A percentile compares a stretch with the other conserved stretches of the same genome.
Conservation (phyloP, 2,329 filamentous ascomycete species). For the Corniculantispora saksenae region DNA sequence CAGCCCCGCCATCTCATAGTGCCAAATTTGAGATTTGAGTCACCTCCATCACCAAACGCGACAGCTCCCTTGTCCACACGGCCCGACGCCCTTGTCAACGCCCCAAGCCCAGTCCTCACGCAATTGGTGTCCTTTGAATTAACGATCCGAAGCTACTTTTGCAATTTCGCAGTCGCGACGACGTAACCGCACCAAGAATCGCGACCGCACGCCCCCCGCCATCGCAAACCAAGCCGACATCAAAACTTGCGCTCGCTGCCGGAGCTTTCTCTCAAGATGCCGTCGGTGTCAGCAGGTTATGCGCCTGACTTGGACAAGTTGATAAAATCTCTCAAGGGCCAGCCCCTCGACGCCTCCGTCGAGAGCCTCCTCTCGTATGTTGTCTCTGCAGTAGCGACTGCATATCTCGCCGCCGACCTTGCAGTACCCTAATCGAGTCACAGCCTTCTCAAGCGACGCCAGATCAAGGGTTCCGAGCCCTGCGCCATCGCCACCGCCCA, state of each 20-base stretch:
- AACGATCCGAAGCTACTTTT: too few species aligned
- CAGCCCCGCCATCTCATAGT: slow-evolving; percentile 5
- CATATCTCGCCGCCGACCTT: not conserved
- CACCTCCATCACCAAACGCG: slow-evolving; percentile 7
- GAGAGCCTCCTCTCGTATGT: slow-evolving; percentile 81
- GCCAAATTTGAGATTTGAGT: slow-evolving; percentile 20
- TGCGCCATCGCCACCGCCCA: slow-evolving; percentile 91
- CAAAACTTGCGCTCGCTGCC: not conserved
- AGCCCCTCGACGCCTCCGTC: slow-evolving; percentile 76
- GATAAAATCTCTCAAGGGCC: slow-evolving; percentile 74
- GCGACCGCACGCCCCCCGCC: not conserved
- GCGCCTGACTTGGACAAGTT: slow-evolving; percentile 78
- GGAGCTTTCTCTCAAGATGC: slow-evolving; percentile 30
- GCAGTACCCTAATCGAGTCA: slow-evolving; percentile 8
- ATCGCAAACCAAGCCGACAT: not conserved
- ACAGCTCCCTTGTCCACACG: not conserved
- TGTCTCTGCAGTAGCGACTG: not conserved
- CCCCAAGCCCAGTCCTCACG: not conserved
- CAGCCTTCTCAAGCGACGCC: slow-evolving; percentile 84
- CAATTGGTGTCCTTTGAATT: not conserved
- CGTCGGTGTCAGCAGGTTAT: slow-evolving; percentile 37
- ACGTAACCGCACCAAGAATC: not conserved
- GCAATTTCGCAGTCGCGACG: not conserved
- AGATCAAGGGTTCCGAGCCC: slow-evolving; percentile 83
- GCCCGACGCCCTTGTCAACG: not conserved